These are phyloP conservation scores for Taphrina flavorubra DNA, from an alignment of 1,139 yeast species.

Conservation along the genomic window DNA sequence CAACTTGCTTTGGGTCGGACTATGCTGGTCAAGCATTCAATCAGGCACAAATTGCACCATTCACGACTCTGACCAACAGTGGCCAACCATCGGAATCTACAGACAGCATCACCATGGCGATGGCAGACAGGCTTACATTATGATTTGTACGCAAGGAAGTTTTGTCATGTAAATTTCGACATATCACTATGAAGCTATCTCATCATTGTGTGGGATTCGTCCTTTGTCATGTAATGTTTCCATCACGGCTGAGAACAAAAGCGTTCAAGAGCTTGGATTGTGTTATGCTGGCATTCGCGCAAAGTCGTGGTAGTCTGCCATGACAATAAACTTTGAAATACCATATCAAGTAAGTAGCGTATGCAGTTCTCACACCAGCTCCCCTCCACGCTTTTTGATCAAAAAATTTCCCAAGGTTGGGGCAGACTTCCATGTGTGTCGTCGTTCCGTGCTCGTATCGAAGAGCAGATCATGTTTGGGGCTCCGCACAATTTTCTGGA, in stretches of 20 bases:
- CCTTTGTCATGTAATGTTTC: no score
- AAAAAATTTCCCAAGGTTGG: no score
- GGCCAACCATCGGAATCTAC: neutral
- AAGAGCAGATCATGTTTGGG: conserved; percentile 1
- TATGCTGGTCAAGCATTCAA: neutral
- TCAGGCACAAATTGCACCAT: neutral
- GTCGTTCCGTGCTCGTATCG: neutral
- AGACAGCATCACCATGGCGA: neutral
- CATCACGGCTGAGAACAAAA: neutral
- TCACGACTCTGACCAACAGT: neutral
- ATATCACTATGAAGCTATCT: neutral
- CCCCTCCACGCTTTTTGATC: no score
- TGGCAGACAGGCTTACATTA: conserved; percentile 1
- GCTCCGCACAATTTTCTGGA: conserved; percentile 17
- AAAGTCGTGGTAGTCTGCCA: no score
- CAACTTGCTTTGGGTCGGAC: neutral
- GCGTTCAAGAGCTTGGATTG: neutral
- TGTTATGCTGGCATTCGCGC: no score
- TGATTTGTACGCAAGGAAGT: conserved; percentile 1
- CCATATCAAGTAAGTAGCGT: no score
- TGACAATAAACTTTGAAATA: no score
- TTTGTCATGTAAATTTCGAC: neutral
- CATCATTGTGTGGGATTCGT: no score
- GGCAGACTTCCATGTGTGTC: no score
- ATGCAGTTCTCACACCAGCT: no score